Evolutionary conservation across 768 basidiomycete species (phyloP).

Genomic region (Agrocybe chaxingu): DNA sequence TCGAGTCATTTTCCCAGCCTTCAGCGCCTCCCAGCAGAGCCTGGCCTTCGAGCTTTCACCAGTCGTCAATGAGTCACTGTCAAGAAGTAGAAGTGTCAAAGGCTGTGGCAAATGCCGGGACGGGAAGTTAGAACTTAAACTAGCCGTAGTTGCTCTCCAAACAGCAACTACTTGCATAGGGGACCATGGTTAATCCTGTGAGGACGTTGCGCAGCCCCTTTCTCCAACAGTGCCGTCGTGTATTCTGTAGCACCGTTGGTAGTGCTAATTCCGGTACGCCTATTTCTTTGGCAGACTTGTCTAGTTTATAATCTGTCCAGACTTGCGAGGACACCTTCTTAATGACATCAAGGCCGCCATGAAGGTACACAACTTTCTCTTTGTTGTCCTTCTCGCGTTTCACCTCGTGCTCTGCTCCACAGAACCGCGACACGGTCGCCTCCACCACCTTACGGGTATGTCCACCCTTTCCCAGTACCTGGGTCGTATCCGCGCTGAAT

Average conservation of each 20-base stretch:
- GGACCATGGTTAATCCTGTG: no score
- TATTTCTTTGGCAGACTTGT: not conserved
- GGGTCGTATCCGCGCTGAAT: not conserved
- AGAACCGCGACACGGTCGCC: conserved; percentile 55
- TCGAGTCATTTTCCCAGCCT: no score
- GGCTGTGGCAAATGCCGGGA: no score
- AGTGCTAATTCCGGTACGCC: not conserved
- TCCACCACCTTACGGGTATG: conserved; percentile 60
- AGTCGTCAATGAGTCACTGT: no score
- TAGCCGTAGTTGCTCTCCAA: no score
- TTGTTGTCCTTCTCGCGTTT: not conserved
- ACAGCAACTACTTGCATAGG: no score
- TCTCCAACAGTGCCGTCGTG: no score
- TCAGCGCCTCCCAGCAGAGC: no score
- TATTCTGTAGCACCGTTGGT: no score
- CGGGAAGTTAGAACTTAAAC: no score
- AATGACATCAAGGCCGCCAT: conserved; percentile 60
- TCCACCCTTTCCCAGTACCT: not conserved
- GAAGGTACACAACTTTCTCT: conserved; percentile 45
- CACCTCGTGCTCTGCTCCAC: conserved; percentile 2
- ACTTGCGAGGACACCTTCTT: conserved; percentile 50
- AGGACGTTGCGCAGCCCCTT: not conserved
- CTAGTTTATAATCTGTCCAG: conserved; percentile 24
- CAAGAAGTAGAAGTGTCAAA: no score
- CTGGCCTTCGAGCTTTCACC: no score